These are phyloP conservation scores for Diaporthe ilicicola DNA, from an alignment of 2,329 filamentous ascomycete genomes.

Conservation along the genomic window DNA sequence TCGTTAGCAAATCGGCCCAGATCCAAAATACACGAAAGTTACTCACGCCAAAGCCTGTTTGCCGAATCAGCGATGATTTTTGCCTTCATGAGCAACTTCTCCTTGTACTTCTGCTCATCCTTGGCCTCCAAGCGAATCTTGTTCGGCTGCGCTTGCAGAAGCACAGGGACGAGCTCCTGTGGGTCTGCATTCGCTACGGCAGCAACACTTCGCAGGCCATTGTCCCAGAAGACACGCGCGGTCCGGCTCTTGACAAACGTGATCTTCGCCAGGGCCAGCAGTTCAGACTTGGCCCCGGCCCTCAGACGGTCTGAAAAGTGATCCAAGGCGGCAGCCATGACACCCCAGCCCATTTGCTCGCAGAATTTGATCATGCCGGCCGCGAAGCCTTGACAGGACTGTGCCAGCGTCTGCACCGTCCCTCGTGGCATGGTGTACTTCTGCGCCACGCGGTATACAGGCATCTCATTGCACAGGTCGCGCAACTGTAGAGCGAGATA, in stretches of 20 bases:
- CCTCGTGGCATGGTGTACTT: slow-evolving; percentile 78
- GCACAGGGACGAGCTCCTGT: slow-evolving; percentile 73
- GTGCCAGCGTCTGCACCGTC: slow-evolving; percentile 74
- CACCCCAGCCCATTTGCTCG: slow-evolving; percentile 78
- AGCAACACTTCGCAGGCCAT: slow-evolving; percentile 74
- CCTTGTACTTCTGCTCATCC: slow-evolving; percentile 67
- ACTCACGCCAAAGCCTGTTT: slow-evolving; percentile 73
- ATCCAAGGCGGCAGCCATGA: slow-evolving; percentile 75
- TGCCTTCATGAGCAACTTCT: slow-evolving; percentile 73
- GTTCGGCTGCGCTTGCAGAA: slow-evolving; percentile 77
- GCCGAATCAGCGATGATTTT: slow-evolving; percentile 74
- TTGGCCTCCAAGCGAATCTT: slow-evolving; percentile 65
- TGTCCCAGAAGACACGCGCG: slow-evolving; percentile 78
- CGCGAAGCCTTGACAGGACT: slow-evolving; percentile 81
- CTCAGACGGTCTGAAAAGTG: slow-evolving; percentile 79
- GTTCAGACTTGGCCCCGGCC: slow-evolving; percentile 75
- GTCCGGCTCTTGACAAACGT: slow-evolving; percentile 82
- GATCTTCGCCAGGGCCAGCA: slow-evolving; percentile 75
- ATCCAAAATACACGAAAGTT: neutral
- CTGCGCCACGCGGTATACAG: slow-evolving; percentile 72
- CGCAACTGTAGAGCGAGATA: slow-evolving; percentile 81
- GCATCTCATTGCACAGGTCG: slow-evolving; percentile 80
- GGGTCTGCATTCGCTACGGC: slow-evolving; percentile 74
- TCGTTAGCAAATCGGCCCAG: slow-evolving; percentile 32
- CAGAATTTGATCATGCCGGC: slow-evolving; percentile 84